These are phyloP conservation scores for Posidonia australis DNA, from an alignment of 106 monocot genomes.

Conservation along the genomic window DNA sequence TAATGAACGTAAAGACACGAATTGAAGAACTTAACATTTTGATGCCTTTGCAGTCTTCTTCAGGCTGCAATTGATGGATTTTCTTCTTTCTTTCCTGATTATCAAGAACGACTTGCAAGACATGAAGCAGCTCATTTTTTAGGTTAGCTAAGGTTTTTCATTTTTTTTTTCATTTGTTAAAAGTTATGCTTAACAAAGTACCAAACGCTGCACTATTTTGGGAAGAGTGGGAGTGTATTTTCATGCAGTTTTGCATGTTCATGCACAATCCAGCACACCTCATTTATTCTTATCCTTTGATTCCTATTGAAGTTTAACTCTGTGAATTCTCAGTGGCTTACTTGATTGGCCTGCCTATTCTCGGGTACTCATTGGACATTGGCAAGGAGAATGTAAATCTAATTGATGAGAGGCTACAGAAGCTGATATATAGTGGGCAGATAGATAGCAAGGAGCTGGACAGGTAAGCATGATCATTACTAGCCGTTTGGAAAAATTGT, in stretches of 20 bases:
- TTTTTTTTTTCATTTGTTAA: neutral
- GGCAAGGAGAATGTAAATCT: slow-evolving; percentile 98
- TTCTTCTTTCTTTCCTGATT: slow-evolving; percentile 92
- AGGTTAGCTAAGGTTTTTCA: slow-evolving; percentile 29
- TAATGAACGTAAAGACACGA: too few species aligned
- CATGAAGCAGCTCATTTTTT: slow-evolving; percentile 99
- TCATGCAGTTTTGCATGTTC: neutral
- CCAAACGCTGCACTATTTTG: neutral
- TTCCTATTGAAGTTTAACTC: neutral
- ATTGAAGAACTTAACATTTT: neutral
- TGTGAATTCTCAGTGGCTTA: slow-evolving; percentile 58
- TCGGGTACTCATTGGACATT: slow-evolving; percentile 89
- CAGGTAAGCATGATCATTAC: too few species aligned
- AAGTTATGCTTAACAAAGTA: neutral
- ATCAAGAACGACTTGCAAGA: slow-evolving; percentile 75
- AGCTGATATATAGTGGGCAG: slow-evolving; percentile 82
- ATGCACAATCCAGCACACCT: neutral
- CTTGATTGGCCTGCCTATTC: slow-evolving; percentile 81
- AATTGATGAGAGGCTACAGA: slow-evolving; percentile 62
- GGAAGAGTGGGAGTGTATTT: neutral
- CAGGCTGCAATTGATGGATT: slow-evolving; percentile 90
- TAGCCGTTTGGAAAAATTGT: too few species aligned
- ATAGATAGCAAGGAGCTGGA: slow-evolving; percentile 84
- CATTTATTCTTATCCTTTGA: neutral
- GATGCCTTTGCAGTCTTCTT: slow-evolving; percentile 51